Conservation (phyloP, 176 grass and related monocot genomes). For the Alloteropsis semialata region DNA sequence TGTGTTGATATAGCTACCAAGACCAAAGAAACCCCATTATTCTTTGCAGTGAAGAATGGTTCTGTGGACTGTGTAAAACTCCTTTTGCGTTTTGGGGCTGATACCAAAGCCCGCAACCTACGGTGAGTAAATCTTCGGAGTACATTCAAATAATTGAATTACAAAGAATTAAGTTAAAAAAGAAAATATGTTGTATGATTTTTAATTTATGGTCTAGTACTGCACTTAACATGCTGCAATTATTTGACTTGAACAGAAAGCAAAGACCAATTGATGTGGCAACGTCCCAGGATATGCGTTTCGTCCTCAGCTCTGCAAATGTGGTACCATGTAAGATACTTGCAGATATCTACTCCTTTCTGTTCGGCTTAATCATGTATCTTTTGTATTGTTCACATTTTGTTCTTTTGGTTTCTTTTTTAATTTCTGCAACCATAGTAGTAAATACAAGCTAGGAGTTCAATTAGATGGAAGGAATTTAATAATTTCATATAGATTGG, state of each 20-base stretch:
- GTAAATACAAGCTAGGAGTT: not conserved
- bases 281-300: constrained; percentile 57
- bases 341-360: not conserved
- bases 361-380: not conserved
- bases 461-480: not conserved
- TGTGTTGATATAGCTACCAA: constrained; percentile 62
- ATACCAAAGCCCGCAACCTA: constrained; percentile 51
- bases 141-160: not conserved
- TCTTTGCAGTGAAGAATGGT: constrained; percentile 58
- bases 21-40: constrained; percentile 67
- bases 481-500: constrained; percentile 7
- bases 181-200: not conserved
- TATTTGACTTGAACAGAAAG: constrained; percentile 42
- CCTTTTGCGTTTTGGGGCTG: constrained; percentile 51
- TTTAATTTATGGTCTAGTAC: not conserved
- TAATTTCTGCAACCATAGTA: not conserved
- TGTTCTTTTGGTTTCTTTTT: constrained; percentile 4
- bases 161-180: not conserved
- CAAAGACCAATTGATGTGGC: constrained; percentile 61
- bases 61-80: constrained; percentile 49
- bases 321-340: constrained; percentile 35
- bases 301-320: constrained; percentile 52
- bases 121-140: constrained; percentile 31
- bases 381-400: not conserved
- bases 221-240: not conserved